A percentile compares a stretch with the other conserved stretches of the same genome.
phyloP scores from a whole-genome alignment of 768 basidiomycete species.

The Boletus rufocinnamomeus region DNA sequence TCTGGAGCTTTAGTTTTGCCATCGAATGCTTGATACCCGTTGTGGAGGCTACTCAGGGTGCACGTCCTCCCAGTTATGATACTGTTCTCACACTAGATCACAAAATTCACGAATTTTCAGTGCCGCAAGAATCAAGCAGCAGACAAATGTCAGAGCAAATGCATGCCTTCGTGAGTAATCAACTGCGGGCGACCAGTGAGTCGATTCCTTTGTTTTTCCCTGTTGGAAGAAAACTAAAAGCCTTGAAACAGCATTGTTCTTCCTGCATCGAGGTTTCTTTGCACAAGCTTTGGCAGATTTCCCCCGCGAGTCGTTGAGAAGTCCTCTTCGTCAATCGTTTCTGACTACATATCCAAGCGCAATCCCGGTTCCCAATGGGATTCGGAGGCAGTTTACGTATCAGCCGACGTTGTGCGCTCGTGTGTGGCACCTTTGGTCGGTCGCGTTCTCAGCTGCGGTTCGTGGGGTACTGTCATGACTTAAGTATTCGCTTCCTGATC shows the following conservation, averaged over 20 bases:
- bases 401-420: constrained; percentile 50
- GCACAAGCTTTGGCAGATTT: constrained; percentile 54
- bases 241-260: constrained; percentile 46
- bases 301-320: constrained; percentile 48
- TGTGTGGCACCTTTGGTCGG: constrained; percentile 62
- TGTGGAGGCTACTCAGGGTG: constrained; percentile 41
- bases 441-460: constrained; percentile 57
- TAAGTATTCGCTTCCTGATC: background rate
- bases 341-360: constrained; percentile 53
- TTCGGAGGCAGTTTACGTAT: constrained; percentile 42
- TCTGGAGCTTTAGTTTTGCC: constrained; percentile 47
- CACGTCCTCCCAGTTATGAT: constrained; percentile 48
- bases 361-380: constrained; percentile 45
- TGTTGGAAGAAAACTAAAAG: constrained; percentile 4
- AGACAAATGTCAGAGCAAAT: constrained; percentile 43
- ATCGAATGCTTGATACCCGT: constrained; percentile 46
- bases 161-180: constrained; percentile 43
- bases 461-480: constrained; percentile 19
- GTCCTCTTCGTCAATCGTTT: constrained; percentile 53
- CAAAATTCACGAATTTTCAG: constrained; percentile 45
- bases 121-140: constrained; percentile 20
- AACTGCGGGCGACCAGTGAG: constrained; percentile 49
- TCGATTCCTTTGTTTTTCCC: background rate
- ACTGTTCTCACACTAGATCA: constrained; percentile 50
- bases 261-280: constrained; percentile 58